Conservation (phyloP, 2,329 filamentous ascomycete species). For the Tolypocladium ovalisporum region DNA sequence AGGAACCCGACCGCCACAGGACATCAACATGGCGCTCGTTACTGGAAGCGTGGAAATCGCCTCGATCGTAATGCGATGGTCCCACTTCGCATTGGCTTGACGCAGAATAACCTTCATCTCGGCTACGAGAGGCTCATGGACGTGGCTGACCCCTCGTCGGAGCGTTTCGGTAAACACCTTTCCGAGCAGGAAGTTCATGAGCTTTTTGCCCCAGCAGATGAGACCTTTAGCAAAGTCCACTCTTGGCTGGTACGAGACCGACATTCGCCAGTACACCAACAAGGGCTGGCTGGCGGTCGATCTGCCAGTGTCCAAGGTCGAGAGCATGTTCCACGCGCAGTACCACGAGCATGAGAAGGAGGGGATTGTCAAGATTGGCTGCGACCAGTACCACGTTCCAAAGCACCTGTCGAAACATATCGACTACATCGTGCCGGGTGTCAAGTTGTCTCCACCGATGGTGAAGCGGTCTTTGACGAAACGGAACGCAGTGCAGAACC, state of each 20-base stretch:
- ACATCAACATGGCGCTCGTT: neutral
- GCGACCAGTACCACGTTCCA: constrained; percentile 28
- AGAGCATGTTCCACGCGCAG: constrained; percentile 4
- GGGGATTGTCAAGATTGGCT: constrained; percentile 8
- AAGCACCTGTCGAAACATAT: constrained; percentile 26
- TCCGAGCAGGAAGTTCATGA: neutral
- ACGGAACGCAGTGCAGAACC: neutral
- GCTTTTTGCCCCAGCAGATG: neutral
- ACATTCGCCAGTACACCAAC: constrained; percentile 1
- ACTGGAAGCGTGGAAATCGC: constrained; percentile 3
- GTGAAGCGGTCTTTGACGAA: constrained; percentile 2
- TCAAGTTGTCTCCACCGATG: constrained; percentile 22
- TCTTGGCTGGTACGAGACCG: neutral
- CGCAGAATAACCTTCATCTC: neutral
- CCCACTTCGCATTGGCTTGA: neutral
- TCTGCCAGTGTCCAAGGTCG: constrained; percentile 4
- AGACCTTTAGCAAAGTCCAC: neutral
- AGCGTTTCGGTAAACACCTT: neutral
- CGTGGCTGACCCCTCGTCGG: neutral
- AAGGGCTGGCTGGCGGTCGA: constrained; percentile 3
- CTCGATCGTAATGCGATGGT: neutral
- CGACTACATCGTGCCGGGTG: constrained; percentile 38
- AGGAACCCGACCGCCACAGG: neutral
- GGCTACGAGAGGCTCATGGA: constrained; percentile 1
- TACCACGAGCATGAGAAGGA: constrained; percentile 7